Evolutionary conservation across 257 asterid genomes (phyloP).

Genomic region (Lavandula angustifolia): DNA sequence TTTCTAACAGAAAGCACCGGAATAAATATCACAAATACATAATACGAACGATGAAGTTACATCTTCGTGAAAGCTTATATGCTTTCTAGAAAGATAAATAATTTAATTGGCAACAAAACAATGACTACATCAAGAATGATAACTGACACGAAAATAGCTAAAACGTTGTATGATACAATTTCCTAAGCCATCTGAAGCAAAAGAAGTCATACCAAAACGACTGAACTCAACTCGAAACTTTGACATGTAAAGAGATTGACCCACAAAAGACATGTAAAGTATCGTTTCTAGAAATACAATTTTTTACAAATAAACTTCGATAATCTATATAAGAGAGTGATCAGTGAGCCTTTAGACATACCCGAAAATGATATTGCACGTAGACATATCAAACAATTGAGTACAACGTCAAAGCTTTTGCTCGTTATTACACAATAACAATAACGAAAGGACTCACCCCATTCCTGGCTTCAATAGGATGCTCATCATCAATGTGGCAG

Average conservation of each 20-base stretch:
- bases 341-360: not conserved
- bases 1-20: not conserved
- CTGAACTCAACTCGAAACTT: not conserved
- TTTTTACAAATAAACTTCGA: slow-evolving; percentile 1
- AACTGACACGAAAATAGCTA: not conserved
- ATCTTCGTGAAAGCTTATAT: not conserved
- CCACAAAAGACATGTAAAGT: slow-evolving; percentile 6
- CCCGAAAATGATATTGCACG: not conserved
- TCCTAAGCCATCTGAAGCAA: slow-evolving; percentile 3
- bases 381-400: not conserved
- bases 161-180: not conserved
- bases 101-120: slow-evolving; percentile 9
- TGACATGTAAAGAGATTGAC: not conserved
- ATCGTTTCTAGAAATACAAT: slow-evolving; percentile 2
- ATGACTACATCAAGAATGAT: slow-evolving; percentile 7
- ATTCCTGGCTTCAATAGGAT: slow-evolving; percentile 76
- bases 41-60: not conserved
- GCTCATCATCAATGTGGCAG: slow-evolving; percentile 89
- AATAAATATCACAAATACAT: not conserved
- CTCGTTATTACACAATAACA: not conserved
- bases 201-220: not conserved
- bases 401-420: not conserved
- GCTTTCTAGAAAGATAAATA: not conserved
- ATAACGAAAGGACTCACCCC: slow-evolving; percentile 53
- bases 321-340: slow-evolving; percentile 3